Evolutionary conservation across 768 basidiomycete species (phyloP).

Genomic region (Ramaria sp.): DNA sequence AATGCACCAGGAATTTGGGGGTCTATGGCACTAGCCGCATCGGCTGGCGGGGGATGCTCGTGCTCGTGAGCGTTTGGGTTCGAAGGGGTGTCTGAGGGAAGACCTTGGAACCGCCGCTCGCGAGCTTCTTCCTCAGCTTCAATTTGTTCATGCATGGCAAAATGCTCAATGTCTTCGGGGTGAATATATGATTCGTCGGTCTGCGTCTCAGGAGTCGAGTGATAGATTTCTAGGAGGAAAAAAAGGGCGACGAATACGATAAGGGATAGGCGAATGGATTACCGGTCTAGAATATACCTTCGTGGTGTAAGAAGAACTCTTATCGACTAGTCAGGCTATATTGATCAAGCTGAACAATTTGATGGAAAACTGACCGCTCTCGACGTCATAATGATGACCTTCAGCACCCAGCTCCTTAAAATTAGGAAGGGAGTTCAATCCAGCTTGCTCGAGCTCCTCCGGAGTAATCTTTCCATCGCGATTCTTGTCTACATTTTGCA

Average conservation of each 20-base stretch:
- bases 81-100: slow-evolving; percentile 64
- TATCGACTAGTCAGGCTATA: slow-evolving; percentile 4
- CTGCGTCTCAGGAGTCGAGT: slow-evolving; percentile 95
- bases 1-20: slow-evolving; percentile 13
- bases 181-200: slow-evolving; percentile 92
- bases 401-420: slow-evolving; percentile 80
- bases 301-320: slow-evolving; percentile 97
- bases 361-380: slow-evolving; percentile 60
- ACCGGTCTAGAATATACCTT: slow-evolving; percentile 42
- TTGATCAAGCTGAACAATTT: neutral
- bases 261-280: neutral
- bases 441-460: slow-evolving; percentile 63
- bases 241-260: no score
- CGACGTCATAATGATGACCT: slow-evolving; percentile 88
- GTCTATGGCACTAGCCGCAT: slow-evolving; percentile 14
- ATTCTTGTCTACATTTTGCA: slow-evolving; percentile 62
- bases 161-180: slow-evolving; percentile 90
- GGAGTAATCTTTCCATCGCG: slow-evolving; percentile 57
- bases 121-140: slow-evolving; percentile 75
- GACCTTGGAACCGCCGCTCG: slow-evolving; percentile 77
- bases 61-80: slow-evolving; percentile 25
- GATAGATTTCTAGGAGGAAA: slow-evolving; percentile 59
- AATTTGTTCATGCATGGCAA: slow-evolving; percentile 77
- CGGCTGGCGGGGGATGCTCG: slow-evolving; percentile 12
- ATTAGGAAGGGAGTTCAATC: slow-evolving; percentile 67